Evolutionary conservation across 2,329 filamentous ascomycete species (phyloP), one percentile per base, ranked within the genome.

Genomic region (Fusarium abutilonis): DNA sequence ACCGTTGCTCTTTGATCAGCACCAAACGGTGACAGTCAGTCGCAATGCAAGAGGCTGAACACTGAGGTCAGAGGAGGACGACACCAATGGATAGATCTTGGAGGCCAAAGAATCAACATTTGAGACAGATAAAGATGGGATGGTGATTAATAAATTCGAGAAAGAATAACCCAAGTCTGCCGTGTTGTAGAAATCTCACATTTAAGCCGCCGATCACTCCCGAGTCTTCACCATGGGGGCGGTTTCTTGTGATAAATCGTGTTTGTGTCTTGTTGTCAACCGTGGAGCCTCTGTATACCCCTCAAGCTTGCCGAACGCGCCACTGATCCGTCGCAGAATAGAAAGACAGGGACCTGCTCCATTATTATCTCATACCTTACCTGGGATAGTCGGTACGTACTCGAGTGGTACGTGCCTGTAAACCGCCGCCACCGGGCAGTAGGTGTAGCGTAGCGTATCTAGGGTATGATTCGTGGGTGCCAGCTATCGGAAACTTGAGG

Each of bases 291-390:
- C 57, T 66, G 66, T 42, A 52, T 44, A 44, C 50, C 53, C 51
- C 14, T n/a, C 50, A 58, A 63, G 66, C 67, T 50, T 70, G 67
- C 67, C 61, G 66, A 69, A 69, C 62, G 56, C 65, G 68, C 67
- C 63, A 70, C 58, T 63, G 64, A 60, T 52, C 66, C 57, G 48
- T 55, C 52, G 48, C 45, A 44, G 43, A 51, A 29, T 40, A 15
- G 36, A 28, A 46, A 64, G 50, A 60, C 56, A 63, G 56, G 66
- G 56, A 58, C 38, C 17, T 52, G 61, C 66, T 59, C 66, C 66
- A 68, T 69, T 67, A 60, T 58, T 68, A 69, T 60, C 64, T 69
- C 63, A 63, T 68, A 60, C 31, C 46, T 43, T 68, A 60, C 31
- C 46, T 43, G 36, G 21, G 36, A 19, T 10, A 44, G 41, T 17